phyloP scores from a whole-genome alignment of 148 eudicot species.

The Persicaria tinctoria region DNA sequence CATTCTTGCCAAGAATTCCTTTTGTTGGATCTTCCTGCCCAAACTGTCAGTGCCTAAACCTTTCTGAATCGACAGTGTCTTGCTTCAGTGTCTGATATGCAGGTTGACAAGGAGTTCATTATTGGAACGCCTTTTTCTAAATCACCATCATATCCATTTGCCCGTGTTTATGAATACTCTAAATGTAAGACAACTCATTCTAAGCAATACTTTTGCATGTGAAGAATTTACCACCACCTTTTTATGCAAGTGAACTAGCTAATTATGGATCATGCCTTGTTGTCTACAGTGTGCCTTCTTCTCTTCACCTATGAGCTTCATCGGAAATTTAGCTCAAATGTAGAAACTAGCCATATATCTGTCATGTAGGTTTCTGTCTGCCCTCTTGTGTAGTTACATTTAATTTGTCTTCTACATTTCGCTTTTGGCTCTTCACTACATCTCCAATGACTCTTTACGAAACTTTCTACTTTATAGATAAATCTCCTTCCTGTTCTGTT shows the following conservation, averaged over 20 bases:
- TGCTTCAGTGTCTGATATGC: slow-evolving; percentile 42
- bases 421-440: background rate
- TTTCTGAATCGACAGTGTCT: background rate
- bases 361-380: slow-evolving; percentile 44
- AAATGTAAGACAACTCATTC: slow-evolving; percentile 49
- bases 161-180: slow-evolving; percentile 64
- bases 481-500: background rate
- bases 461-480: background rate
- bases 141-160: slow-evolving; percentile 54
- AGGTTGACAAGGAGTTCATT: slow-evolving; percentile 45
- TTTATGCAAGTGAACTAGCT: background rate
- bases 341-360: slow-evolving; percentile 44
- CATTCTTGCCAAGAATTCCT: background rate
- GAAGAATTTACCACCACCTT: background rate
- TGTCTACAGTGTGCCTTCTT: slow-evolving; percentile 53
- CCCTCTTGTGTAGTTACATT: background rate
- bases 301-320: slow-evolving; percentile 82
- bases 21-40: background rate
- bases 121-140: slow-evolving; percentile 37
- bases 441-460: background rate
- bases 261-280: background rate
- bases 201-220: background rate
- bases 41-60: background rate
- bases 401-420: slow-evolving; percentile 4
- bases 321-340: slow-evolving; percentile 33